Percentiles rank a stretch among this genome's conserved stretches.
phyloP scores from a whole-genome alignment of 2,329 filamentous ascomycete genomes.

The Cladosporium sp. region DNA sequence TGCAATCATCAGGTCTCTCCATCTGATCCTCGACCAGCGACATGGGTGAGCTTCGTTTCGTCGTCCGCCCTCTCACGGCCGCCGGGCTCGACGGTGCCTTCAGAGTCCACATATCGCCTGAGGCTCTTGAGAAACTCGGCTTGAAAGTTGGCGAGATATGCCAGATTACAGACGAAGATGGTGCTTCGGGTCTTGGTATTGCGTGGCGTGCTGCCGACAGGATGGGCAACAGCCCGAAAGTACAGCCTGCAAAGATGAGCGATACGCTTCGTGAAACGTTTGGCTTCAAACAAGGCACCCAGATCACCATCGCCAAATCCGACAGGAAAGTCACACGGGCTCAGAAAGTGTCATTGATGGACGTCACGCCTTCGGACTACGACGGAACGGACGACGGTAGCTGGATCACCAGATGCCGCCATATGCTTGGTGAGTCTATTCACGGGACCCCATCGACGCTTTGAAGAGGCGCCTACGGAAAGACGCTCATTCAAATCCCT shows the following conservation, averaged over 20 bases:
- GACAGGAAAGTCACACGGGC: slow-evolving; percentile 50
- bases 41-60: slow-evolving; percentile 35
- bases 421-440: not conserved
- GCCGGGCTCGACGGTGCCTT: slow-evolving; percentile 50
- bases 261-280: slow-evolving; percentile 68
- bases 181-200: slow-evolving; percentile 51
- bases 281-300: slow-evolving; percentile 66
- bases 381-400: slow-evolving; percentile 29
- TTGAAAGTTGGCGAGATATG: slow-evolving; percentile 57
- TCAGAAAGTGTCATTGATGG: slow-evolving; percentile 55
- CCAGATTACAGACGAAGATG: slow-evolving; percentile 43
- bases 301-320: slow-evolving; percentile 56
- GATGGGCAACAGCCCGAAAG: slow-evolving; percentile 54
- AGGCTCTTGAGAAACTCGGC: slow-evolving; percentile 51
- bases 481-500: no score
- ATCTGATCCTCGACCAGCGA: not conserved
- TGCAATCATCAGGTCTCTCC: no score
- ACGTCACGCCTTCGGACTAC: slow-evolving; percentile 44
- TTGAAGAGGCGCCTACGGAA: no score
- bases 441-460: no score
- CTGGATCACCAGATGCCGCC: slow-evolving; percentile 26
- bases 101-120: slow-evolving; percentile 53
- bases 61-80: slow-evolving; percentile 46
- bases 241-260: slow-evolving; percentile 65
- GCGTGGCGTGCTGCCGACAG: slow-evolving; percentile 54